Percentiles rank a stretch among this genome's conserved stretches.
These are phyloP conservation scores for Neurospora sp. DNA, from an alignment of 495 filamentous ascomycete species.

Conservation along the genomic window DNA sequence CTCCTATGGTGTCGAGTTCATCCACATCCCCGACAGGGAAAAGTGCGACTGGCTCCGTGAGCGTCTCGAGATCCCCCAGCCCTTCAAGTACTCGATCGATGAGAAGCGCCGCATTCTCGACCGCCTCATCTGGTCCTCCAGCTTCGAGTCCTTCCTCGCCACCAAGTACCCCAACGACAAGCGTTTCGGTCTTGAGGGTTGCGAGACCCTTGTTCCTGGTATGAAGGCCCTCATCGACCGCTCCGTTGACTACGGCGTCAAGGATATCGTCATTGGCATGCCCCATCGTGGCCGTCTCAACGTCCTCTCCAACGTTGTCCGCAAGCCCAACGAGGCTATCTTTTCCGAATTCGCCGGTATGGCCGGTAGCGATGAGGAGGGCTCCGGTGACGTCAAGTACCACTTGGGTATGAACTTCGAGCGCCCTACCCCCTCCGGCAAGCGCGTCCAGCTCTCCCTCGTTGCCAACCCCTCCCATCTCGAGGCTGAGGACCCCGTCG, in stretches of 20 bases:
- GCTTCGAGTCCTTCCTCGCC: conserved; percentile 86
- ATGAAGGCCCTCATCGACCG: conserved; percentile 99
- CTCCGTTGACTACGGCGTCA: conserved; percentile 95
- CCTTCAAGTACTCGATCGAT: conserved; percentile 91
- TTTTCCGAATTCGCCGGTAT: conserved; percentile 96
- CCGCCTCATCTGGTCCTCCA: conserved; percentile 94
- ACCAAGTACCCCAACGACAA: conserved; percentile 99
- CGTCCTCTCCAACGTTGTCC: conserved; percentile 94
- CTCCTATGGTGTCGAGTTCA: conserved; percentile 93
- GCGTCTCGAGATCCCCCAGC: conserved; percentile 83
- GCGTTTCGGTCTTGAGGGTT: conserved; percentile 95
- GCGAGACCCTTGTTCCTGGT: conserved; percentile 89
- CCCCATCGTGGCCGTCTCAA: conserved; percentile 97
- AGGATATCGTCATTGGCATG: conserved; percentile 99
- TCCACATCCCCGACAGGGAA: conserved; percentile 94
- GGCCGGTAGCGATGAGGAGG: conserved; percentile 81
- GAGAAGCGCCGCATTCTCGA: conserved; percentile 97
- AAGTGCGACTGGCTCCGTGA: conserved; percentile 97
- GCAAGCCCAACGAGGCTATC: conserved; percentile 98
- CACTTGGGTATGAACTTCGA: conserved; percentile 99
- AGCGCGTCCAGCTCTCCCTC: conserved; percentile 94
- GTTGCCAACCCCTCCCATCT: conserved; percentile 98
- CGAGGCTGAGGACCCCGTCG: conserved; percentile 96
- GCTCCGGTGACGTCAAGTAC: conserved; percentile 98
- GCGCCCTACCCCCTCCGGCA: conserved; percentile 93